A percentile compares a stretch with the other conserved stretches of the same genome.
Evolutionary conservation across 345 rosid genomes (phyloP).

Genomic region (Syzygium aromaticum): DNA sequence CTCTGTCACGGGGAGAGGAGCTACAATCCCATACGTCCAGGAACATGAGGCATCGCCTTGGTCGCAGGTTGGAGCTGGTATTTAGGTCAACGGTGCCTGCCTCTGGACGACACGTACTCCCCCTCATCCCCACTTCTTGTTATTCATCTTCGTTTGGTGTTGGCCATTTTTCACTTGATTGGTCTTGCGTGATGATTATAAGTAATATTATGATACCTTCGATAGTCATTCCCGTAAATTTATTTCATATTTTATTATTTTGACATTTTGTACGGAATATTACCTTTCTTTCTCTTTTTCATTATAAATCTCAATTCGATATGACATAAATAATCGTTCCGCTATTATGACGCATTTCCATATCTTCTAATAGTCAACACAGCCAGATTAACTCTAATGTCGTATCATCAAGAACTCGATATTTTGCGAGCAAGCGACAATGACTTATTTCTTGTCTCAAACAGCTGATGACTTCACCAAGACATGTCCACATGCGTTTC

Average conservation of each 20-base stretch:
- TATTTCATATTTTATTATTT: too few relatives aligned
- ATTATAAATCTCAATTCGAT: not conserved
- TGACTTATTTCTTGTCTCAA: not conserved
- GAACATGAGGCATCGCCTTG: not conserved
- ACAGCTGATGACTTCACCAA: too few relatives aligned
- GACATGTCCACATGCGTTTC: too few relatives aligned
- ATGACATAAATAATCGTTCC: not conserved
- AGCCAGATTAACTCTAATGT: not conserved
- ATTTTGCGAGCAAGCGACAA: too few relatives aligned
- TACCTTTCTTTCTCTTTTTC: too few relatives aligned
- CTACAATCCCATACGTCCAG: not conserved
- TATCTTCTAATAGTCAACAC: too few relatives aligned
- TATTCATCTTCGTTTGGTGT: not conserved
- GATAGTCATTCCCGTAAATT: too few relatives aligned
- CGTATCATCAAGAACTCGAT: not conserved
- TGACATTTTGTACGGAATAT: too few relatives aligned
- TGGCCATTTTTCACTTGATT: not conserved
- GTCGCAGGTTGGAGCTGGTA: not conserved
- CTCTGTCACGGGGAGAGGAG: not conserved
- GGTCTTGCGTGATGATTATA: not conserved
- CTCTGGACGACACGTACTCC: not conserved
- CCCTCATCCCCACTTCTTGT: not conserved
- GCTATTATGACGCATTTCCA: not conserved
- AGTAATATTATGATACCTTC: too few relatives aligned
- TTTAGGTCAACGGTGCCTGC: not conserved